Base-by-base conservation (phyloP, 768 basidiomycete species). In the Leccinum obscurum region DNA sequence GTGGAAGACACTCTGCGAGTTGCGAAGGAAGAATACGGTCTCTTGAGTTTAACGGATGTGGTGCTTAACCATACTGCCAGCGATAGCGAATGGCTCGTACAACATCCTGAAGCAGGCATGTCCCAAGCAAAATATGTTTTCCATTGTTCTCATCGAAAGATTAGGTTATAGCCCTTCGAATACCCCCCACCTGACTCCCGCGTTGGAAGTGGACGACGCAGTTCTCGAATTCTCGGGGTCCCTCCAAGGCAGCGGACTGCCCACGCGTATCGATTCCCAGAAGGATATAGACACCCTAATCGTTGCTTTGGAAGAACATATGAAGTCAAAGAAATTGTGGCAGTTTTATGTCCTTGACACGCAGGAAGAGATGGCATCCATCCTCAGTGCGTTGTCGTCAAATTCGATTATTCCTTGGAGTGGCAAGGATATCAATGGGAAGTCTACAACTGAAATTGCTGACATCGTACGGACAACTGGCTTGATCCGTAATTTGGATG, bases 11-110 rank as follows among this genome's bases (percentile, higher is more conserved):
- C 86, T 22, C 77, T 97, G 30, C 81, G 79, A 63, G 69, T 85
- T 14, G 93, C 94, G 7, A 85, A 82, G 69, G 87, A 95, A 41
- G 87, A 95, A 72, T 95, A 88, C 62, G 96, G 96, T 2, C 77
- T 99, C 49, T 80, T 97, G 59, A 91, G 88, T 66, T 72, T 98
- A 68, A 98, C 93, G 1, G 97, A 99, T 71, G 91, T 99, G 55
- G 97, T 99, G 5, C 83, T 98, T 58, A 99, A 99, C 72, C 97
- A 99, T 70, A 98, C 97, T 14, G 93, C 97, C 7, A 91, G 93
- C 70, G 93, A 98, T 70, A 94, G 89, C 63, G 80, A 86, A 17
- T 99, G 95, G 95, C 80, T 99, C 26, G 71, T 85, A 22, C 86
- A 95, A 6, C 97, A 99, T 72, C 97, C 97, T 1, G 97, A 99